phyloP scores from a whole-genome alignment of 768 basidiomycete genomes.

The Crepidotus variabilis region DNA sequence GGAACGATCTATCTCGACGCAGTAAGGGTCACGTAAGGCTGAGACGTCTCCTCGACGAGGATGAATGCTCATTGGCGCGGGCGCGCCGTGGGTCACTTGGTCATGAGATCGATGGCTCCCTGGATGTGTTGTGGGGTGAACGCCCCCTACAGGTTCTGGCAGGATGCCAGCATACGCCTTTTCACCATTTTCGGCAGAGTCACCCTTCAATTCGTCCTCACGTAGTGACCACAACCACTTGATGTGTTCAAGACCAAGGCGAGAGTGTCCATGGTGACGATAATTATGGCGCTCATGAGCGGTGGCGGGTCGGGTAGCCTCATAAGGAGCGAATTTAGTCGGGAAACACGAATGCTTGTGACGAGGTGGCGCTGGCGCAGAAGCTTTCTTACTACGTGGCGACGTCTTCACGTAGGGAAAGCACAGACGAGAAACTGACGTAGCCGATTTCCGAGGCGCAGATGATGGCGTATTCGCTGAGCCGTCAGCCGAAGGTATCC shows the following conservation, averaged over 20 bases:
- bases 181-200: not conserved
- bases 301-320: constrained; percentile 19
- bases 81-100: constrained; percentile 4
- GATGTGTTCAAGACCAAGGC: constrained; percentile 51
- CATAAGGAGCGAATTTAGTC: constrained; percentile 30
- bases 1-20: constrained; percentile 52
- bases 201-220: constrained; percentile 47
- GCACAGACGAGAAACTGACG: constrained; percentile 22
- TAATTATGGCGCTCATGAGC: constrained; percentile 38
- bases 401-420: constrained; percentile 20
- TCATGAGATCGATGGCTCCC: not conserved
- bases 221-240: constrained; percentile 63
- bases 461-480: constrained; percentile 12
- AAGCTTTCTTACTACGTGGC: constrained; percentile 13
- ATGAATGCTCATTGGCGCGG: constrained; percentile 39
- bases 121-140: not conserved
- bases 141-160: not conserved
- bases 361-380: constrained; percentile 15
- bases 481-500: not conserved
- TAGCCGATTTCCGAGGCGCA: constrained; percentile 18
- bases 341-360: constrained; percentile 35
- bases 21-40: constrained; percentile 55
- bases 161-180: not conserved
- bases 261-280: constrained; percentile 59
- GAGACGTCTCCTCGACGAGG: constrained; percentile 65